Evolutionary conservation across 257 asterid genomes (phyloP).

Genomic region (Anisodus tanguticus): DNA sequence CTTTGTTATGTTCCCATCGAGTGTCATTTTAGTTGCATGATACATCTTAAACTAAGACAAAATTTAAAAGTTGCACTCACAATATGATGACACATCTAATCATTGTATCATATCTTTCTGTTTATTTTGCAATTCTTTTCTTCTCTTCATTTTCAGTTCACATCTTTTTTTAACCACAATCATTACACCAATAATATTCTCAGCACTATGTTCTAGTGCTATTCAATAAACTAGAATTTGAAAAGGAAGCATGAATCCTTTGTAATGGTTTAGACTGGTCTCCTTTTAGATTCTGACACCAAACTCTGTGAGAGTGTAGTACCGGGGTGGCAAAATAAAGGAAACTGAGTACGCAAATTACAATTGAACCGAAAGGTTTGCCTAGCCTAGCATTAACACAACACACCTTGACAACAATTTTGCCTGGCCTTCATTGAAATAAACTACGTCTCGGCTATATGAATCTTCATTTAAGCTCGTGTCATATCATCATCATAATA

Average conservation of each 20-base stretch:
- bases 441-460: too few relatives aligned
- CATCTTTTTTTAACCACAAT: not conserved
- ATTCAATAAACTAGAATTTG: not conserved
- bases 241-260: not conserved
- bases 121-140: not conserved
- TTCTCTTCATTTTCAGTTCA: not conserved
- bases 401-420: not conserved
- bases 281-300: not conserved
- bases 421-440: not conserved
- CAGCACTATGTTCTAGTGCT: not conserved
- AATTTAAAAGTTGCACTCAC: not conserved
- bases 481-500: too few relatives aligned
- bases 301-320: too few relatives aligned
- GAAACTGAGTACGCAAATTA: too few relatives aligned
- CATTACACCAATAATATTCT: not conserved
- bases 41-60: not conserved
- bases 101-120: not conserved
- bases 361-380: not conserved
- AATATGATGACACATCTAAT: not conserved
- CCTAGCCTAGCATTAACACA: not conserved
- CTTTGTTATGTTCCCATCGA: not conserved
- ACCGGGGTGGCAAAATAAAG: too few relatives aligned
- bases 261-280: not conserved
- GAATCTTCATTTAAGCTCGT: too few relatives aligned
- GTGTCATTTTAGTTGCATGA: constrained; percentile 2